Percentiles rank a stretch among this genome's conserved stretches.
Conservation (phyloP, 192 early-diverging fungal genomes). For the Coemansia sp. region DNA sequence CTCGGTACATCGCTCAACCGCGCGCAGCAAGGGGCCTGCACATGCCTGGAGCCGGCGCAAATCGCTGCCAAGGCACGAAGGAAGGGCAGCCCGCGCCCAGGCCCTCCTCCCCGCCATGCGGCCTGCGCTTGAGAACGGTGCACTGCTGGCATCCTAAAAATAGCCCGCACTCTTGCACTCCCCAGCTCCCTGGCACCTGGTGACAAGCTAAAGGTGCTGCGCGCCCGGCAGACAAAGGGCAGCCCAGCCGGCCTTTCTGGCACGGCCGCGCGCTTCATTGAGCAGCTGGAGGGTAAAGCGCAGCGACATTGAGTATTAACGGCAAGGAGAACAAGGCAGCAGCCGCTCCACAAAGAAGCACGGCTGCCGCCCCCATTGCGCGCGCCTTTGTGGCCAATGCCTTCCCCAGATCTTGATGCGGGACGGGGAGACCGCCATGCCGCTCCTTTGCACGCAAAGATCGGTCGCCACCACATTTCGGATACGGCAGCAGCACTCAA, state of each 20-base stretch:
- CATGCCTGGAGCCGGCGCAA: no score
- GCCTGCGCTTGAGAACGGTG: background rate
- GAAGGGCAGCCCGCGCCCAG: no score
- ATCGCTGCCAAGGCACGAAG: no score
- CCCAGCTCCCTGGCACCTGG: conserved; percentile 5
- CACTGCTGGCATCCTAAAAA: background rate
- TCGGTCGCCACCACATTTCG: background rate
- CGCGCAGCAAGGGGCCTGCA: no score
- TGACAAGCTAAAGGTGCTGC: background rate
- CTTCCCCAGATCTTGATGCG: background rate
- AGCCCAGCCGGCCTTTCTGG: no score
- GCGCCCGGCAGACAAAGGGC: background rate
- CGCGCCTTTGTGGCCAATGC: background rate
- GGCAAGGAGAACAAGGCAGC: no score
- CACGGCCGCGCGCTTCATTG: no score
- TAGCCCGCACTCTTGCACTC: background rate
- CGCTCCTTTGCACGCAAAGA: conserved; percentile 1
- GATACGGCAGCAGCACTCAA: background rate
- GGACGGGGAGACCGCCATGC: no score
- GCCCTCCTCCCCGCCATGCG: background rate
- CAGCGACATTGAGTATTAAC: no score
- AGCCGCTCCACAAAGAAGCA: conserved; percentile 1
- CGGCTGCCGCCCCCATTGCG: background rate
- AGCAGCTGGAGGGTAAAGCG: no score
- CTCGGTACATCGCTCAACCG: no score